Base-by-base conservation (phyloP, 768 basidiomycete species). In the Agrocybe chaxingu region DNA sequence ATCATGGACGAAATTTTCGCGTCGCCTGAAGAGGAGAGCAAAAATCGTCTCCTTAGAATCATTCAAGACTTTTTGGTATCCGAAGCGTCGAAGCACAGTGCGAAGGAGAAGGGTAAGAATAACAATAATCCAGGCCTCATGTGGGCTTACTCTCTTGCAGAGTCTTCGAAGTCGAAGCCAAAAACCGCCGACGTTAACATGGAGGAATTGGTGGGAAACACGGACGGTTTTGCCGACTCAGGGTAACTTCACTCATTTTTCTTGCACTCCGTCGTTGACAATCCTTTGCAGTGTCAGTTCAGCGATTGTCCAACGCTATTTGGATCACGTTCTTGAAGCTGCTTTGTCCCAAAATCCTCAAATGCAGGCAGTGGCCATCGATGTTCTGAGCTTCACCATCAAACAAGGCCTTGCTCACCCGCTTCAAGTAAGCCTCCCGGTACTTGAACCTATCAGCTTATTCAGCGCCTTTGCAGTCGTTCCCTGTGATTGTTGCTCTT, bases 351-450 rank as follows among this genome's bases (percentile, higher is more conserved):
- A 76, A 47, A 78, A 87, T 56, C 55, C 73, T 1, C 80, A 80
- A 46, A 89, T 89, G 37, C 93, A 96, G 64, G 77, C 78, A 13
- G 78, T 87, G 16, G 96, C 95, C 6, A 80, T 98, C 45, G 95
- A 98, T 55, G 88, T 98, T 39, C 68, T 99, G 47, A 87, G 81
- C 31, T 96, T 97, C 60, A 96, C 94, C 0, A 84, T 98, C 55
- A 92, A 88, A 61, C 96, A 98, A 67, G 97, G 97, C 2, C 76
- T 98, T 45, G 92, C 93, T 4, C 95, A 98, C 69, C 97, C 97
- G 0, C 76, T 99, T 5, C 89, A 92, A 74, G 90, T 88, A 60
- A 47, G 77, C 47, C 38, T 16, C 12, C 12, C 7, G 32, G 9
- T 16, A 8, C 9, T 19, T 10, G 11, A 33, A 4, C 18, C 8